Conservation (phyloP, 306 rosid species). For the Prunus mume region DNA sequence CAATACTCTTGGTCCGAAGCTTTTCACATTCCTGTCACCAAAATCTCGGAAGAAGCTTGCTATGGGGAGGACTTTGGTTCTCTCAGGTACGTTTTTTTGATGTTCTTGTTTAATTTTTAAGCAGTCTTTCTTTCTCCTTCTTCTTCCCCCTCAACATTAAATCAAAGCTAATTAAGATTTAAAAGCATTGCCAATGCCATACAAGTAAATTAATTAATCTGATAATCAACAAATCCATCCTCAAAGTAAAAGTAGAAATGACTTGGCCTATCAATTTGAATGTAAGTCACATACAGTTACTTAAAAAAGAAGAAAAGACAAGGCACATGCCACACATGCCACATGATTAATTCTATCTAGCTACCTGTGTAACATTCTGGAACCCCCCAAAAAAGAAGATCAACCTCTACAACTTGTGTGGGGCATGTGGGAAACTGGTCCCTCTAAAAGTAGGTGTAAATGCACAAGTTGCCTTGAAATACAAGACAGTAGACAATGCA, state of each 20-base stretch:
- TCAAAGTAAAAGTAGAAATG: no score
- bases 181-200: background rate
- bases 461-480: background rate
- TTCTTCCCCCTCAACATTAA: background rate
- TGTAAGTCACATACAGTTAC: background rate
- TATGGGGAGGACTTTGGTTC: slow-evolving; percentile 68
- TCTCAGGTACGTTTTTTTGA: slow-evolving; percentile 45
- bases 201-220: background rate
- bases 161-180: no score
- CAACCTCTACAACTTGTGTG: background rate
- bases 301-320: background rate
- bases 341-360: background rate
- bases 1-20: slow-evolving; percentile 97
- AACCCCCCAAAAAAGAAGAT: background rate
- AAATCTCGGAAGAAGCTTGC: slow-evolving; percentile 58
- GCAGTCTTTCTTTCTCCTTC: background rate
- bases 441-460: background rate
- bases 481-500: background rate
- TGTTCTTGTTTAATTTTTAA: no score
- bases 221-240: background rate
- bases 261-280: no score
- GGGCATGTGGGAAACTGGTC: background rate
- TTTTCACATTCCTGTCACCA: slow-evolving; percentile 84
- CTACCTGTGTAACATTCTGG: background rate
- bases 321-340: background rate